Evolutionary conservation across 768 basidiomycete species (phyloP).

Genomic region (Rhizopogon salebrosus): DNA sequence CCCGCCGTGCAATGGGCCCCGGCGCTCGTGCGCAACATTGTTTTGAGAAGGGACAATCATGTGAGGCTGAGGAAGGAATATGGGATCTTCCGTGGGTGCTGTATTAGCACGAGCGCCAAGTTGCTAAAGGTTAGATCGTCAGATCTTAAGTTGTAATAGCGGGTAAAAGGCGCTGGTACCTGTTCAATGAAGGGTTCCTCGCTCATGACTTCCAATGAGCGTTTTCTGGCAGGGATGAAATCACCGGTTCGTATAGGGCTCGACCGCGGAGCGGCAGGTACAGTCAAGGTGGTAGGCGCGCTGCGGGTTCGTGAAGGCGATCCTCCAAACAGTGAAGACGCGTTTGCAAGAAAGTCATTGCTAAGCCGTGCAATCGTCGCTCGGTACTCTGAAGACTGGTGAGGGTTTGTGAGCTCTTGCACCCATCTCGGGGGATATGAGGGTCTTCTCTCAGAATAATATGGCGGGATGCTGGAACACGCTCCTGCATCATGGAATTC

Average conservation of each 20-base stretch:
- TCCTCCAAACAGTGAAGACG: constrained; percentile 24
- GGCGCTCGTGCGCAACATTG: constrained; percentile 10
- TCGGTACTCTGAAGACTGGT: constrained; percentile 24
- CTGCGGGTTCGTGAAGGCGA: constrained; percentile 14
- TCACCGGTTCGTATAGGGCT: constrained; percentile 10
- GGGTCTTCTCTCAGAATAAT: constrained; percentile 13
- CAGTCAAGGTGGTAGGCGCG: constrained; percentile 14
- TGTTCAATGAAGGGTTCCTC: constrained; percentile 23
- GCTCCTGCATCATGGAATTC: constrained; percentile 5
- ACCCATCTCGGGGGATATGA: constrained; percentile 17
- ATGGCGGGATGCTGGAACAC: constrained; percentile 9
- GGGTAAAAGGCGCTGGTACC: constrained; percentile 26
- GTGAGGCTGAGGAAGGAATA: constrained; percentile 18
- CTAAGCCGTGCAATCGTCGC: constrained; percentile 28
- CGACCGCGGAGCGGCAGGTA: constrained; percentile 11
- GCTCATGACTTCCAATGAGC: constrained; percentile 26
- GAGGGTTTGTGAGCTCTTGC: constrained; percentile 17
- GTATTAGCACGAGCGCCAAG: constrained; percentile 16
- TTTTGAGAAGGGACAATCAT: constrained; percentile 21
- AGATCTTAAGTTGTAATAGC: constrained; percentile 17
- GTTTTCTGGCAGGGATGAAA: constrained; percentile 26
- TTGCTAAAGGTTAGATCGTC: constrained; percentile 22
- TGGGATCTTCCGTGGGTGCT: constrained; percentile 18
- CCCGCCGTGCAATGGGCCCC: constrained; percentile 4
- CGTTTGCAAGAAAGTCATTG: constrained; percentile 28